These are phyloP conservation scores for Leptodontidium sp. DNA, from an alignment of 2,329 filamentous ascomycete genomes.

Conservation along the genomic window DNA sequence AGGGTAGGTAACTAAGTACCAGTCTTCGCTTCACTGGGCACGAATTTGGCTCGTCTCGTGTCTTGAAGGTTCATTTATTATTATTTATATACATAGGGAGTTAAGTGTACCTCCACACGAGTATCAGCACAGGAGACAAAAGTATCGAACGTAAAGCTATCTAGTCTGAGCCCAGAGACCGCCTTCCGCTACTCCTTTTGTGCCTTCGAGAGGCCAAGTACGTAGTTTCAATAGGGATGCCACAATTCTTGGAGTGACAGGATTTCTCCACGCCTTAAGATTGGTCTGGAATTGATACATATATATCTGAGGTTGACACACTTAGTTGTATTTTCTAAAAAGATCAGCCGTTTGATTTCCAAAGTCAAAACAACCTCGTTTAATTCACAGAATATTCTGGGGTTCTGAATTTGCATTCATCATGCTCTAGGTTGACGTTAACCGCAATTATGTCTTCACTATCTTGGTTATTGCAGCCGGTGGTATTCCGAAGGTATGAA, in stretches of 20 bases:
- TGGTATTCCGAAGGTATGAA: constrained; percentile 58
- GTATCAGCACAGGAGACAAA: too few species aligned
- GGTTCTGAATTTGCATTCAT: neutral
- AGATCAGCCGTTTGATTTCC: neutral
- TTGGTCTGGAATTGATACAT: neutral
- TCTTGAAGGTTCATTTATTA: too few species aligned
- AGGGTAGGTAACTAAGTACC: too few species aligned
- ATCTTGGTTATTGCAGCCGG: constrained; percentile 58
- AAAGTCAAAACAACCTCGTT: too few species aligned
- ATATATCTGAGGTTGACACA: neutral
- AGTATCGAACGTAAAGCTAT: too few species aligned
- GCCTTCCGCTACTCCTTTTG: too few species aligned
- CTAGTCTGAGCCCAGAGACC: too few species aligned
- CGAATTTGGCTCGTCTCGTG: too few species aligned
- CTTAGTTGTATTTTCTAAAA: neutral
- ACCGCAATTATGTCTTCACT: constrained; percentile 55
- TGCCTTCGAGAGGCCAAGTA: too few species aligned
- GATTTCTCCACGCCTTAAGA: neutral
- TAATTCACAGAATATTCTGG: neutral
- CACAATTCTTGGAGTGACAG: constrained; percentile 3
- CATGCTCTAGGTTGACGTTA: constrained; percentile 43
- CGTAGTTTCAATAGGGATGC: neutral
- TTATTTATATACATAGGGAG: too few species aligned
- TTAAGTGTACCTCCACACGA: too few species aligned
- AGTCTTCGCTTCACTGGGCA: too few species aligned